Base-by-base conservation (phyloP, 768 basidiomycete species). In the Trametes meyenii region DNA sequence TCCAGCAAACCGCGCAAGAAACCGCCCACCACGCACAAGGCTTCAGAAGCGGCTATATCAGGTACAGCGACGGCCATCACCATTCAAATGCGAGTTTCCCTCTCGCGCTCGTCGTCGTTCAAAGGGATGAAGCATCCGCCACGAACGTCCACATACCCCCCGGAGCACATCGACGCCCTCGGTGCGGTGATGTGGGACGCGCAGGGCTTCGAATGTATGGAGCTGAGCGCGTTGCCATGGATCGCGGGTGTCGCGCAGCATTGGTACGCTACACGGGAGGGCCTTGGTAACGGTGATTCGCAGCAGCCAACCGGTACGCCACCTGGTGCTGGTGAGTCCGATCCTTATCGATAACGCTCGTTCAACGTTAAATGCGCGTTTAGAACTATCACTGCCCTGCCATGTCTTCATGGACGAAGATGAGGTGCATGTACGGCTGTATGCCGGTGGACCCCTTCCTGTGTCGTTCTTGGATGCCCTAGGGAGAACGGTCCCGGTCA, bases 181-280 rank as follows among this genome's bases (percentile, higher is more conserved):
- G 55, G 50, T 7, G 39, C 46, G 26, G 38, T 55, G 40, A 7
- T 10, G 12, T 67, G 64, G 64, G 64, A 65, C 38, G 46, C 40
- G 19, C 50, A 61, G 19, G 64, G 64, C 8, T 67, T 67, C 42
- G 48, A 54, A 36, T 44, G 26, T 21, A 65, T 67, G 67, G 67
- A 65, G 55, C 59, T 67, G n/a, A 63, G 67, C 42, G 64, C 67
- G 49, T 36, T 67, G 43, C 67, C 67, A 23, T 67, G 67, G 67
- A 39, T 67, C 43, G 67, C 59, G 19, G 55, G 44, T 0, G 38
- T 54, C 26, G 56, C 46, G 8, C 39, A 58, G 23, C 54, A 52
- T 12, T 11, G 21, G 16, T 19, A 11, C 13, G 36, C 36, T 36
- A 12, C 23, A 21, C 21, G 4, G 2, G 45, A 24, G 21, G 12